Evolutionary conservation across 1,284 basidiomycete genomes (phyloP).

Genomic region (Rhizoctonia solani): DNA sequence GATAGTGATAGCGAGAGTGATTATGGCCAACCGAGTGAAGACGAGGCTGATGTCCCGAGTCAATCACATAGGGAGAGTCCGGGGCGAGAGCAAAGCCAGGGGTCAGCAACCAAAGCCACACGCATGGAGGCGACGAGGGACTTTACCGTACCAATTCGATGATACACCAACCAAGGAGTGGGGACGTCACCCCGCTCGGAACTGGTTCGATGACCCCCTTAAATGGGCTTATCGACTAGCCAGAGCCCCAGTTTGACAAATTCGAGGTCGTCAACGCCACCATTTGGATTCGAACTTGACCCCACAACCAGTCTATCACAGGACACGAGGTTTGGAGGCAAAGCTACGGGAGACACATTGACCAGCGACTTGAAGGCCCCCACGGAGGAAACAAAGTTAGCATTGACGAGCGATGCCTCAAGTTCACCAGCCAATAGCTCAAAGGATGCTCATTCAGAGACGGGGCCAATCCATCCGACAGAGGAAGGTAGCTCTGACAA

Average conservation of each 20-base stretch:
- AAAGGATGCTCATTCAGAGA: neutral
- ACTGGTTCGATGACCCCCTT: slow-evolving; percentile 3
- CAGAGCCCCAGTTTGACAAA: neutral
- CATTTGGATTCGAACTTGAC: slow-evolving; percentile 32
- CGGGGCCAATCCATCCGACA: neutral
- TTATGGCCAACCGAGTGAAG: slow-evolving; percentile 25
- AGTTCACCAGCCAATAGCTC: neutral
- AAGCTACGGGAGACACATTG: neutral
- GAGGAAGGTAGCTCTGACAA: neutral
- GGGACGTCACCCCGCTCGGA: slow-evolving; percentile 7
- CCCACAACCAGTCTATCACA: slow-evolving; percentile 1
- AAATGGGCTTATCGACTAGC: neutral
- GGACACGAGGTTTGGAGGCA: neutral
- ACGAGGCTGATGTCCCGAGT: neutral
- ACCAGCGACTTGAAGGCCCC: neutral
- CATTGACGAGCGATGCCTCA: neutral
- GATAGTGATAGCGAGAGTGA: slow-evolving; percentile 44
- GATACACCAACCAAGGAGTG: neutral
- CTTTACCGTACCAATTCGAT: neutral
- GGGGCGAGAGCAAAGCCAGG: slow-evolving; percentile 2
- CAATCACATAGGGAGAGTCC: neutral
- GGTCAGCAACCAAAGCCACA: no score
- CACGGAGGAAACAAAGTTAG: neutral
- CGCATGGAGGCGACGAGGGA: neutral
- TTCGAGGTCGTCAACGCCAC: slow-evolving; percentile 23